Percentiles rank a stretch among this genome's conserved stretches.
Evolutionary conservation across 108 stramenopile genomes (phyloP).

Genomic region (Nitzschia sp.): DNA sequence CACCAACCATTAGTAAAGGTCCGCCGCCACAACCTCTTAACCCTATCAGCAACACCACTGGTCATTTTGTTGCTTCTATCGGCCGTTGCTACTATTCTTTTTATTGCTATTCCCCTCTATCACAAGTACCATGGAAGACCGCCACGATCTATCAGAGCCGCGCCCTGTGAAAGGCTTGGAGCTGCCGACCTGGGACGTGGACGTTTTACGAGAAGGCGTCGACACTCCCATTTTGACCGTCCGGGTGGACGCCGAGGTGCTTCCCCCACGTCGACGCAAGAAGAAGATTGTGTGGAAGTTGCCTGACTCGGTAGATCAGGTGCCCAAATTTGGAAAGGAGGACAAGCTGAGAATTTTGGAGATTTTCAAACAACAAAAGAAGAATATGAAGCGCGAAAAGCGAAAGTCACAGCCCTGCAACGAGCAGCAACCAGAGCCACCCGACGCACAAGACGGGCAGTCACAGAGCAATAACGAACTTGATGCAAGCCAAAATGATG

Average conservation of each 20-base stretch:
- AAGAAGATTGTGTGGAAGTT: conserved; percentile 77
- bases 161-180: conserved; percentile 36
- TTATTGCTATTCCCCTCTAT: no score
- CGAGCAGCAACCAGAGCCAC: no score
- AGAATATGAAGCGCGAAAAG: conserved; percentile 39
- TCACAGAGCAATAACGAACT: background rate
- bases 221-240: conserved; percentile 65
- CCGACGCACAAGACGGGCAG: background rate
- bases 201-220: conserved; percentile 68
- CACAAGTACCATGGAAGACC: conserved; percentile 61
- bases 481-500: background rate
- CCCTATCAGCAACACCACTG: no score
- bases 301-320: conserved; percentile 39
- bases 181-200: conserved; percentile 72
- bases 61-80: no score
- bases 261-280: conserved; percentile 74
- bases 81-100: no score
- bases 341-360: conserved; percentile 78
- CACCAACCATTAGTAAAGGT: no score
- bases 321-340: conserved; percentile 71
- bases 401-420: conserved; percentile 19
- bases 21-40: no score
- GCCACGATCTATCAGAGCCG: conserved; percentile 75
- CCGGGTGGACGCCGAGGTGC: conserved; percentile 40
- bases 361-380: conserved; percentile 77